These are phyloP conservation scores for Metahyphopichia silvanorum DNA, from an alignment of 805 yeast genomes.

Conservation along the genomic window DNA sequence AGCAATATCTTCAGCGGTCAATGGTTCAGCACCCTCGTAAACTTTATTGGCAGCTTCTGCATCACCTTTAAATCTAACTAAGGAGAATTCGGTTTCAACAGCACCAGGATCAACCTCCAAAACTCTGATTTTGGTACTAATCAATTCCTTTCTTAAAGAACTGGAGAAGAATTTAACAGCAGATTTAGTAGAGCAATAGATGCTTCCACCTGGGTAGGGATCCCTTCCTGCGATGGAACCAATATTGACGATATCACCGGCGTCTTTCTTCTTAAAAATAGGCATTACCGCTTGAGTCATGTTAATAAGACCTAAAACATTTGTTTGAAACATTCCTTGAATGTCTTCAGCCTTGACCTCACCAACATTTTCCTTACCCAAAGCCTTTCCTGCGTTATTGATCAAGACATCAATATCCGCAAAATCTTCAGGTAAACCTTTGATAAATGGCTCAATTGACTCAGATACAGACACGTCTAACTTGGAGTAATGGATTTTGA, in stretches of 20 bases:
- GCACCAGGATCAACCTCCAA: slow-evolving; percentile 41
- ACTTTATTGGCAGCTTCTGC: slow-evolving; percentile 26
- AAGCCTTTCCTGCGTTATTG: slow-evolving; percentile 40
- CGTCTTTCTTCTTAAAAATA: slow-evolving; percentile 28
- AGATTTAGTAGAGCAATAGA: slow-evolving; percentile 38
- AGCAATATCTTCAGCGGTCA: slow-evolving; percentile 35
- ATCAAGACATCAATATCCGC: slow-evolving; percentile 35
- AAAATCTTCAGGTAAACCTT: slow-evolving; percentile 28
- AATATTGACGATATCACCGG: slow-evolving; percentile 36
- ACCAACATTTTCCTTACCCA: slow-evolving; percentile 31
- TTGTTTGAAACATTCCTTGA: slow-evolving; percentile 35
- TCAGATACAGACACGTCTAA: slow-evolving; percentile 28
- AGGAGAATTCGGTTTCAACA: slow-evolving; percentile 36
- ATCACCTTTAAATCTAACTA: slow-evolving; percentile 34
- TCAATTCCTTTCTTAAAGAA: slow-evolving; percentile 34
- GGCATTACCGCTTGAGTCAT: slow-evolving; percentile 38
- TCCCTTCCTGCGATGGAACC: slow-evolving; percentile 40
- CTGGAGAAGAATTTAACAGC: slow-evolving; percentile 33
- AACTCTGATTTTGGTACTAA: slow-evolving; percentile 33
- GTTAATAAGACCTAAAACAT: slow-evolving; percentile 33
- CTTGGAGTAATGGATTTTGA: slow-evolving; percentile 25
- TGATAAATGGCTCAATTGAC: slow-evolving; percentile 26
- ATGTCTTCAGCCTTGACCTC: slow-evolving; percentile 26
- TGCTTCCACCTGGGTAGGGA: slow-evolving; percentile 35
- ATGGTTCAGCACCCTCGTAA: slow-evolving; percentile 33